Evolutionary conservation across 2,329 filamentous ascomycete species (phyloP).

Genomic region (Proliferodiscus dingleyae): DNA sequence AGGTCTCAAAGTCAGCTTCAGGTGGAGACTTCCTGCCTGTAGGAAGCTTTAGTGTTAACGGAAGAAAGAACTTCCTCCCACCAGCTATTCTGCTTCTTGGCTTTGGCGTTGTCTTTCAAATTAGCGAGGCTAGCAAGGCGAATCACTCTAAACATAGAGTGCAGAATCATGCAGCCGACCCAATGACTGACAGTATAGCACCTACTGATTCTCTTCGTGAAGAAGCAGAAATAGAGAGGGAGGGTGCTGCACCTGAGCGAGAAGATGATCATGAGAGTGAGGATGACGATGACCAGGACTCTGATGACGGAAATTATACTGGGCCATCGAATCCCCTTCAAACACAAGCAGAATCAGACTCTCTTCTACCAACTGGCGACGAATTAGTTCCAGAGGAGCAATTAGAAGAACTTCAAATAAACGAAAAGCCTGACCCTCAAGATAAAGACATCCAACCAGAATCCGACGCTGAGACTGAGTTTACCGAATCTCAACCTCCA

Average conservation of each 20-base stretch:
- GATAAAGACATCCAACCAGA: conserved; percentile 36
- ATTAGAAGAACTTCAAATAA: conserved; percentile 15
- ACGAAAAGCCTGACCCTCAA: conserved; percentile 13
- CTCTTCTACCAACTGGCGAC: conserved; percentile 17
- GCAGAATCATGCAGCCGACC: conserved; percentile 32
- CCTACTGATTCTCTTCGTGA: not conserved
- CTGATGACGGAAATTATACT: conserved; percentile 27
- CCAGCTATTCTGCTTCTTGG: conserved; percentile 84
- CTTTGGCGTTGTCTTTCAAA: conserved; percentile 79
- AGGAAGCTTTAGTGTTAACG: conserved; percentile 75
- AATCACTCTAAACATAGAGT: conserved; percentile 73
- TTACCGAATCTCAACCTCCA: conserved; percentile 8
- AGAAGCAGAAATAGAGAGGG: not conserved
- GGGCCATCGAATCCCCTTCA: conserved; percentile 20
- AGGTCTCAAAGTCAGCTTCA: conserved; percentile 80
- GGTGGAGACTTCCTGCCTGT: conserved; percentile 74
- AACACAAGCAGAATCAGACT: conserved; percentile 13
- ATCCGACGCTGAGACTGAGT: conserved; percentile 16
- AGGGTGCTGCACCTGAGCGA: conserved; percentile 1
- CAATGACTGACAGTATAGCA: not conserved
- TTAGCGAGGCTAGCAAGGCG: conserved; percentile 81
- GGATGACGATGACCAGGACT: conserved; percentile 18
- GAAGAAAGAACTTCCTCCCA: conserved; percentile 86
- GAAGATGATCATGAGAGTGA: conserved; percentile 16
- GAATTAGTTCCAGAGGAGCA: no score